These are phyloP conservation scores for Albizia julibrissin DNA, from an alignment of 306 rosid species.

Conservation along the genomic window DNA sequence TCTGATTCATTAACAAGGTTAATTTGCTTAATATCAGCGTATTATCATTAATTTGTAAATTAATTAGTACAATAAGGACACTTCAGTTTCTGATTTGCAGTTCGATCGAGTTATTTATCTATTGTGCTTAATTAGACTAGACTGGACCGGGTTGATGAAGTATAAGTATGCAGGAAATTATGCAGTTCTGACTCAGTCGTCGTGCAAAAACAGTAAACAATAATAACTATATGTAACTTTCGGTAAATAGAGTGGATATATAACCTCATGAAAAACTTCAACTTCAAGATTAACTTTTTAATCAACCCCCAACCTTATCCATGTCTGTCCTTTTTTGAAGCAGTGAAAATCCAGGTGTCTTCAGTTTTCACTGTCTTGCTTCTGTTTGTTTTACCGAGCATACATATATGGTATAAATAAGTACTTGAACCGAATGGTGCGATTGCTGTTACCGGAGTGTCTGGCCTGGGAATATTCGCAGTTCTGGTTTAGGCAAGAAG, in stretches of 20 bases:
- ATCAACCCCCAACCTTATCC: not conserved
- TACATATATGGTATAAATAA: not conserved
- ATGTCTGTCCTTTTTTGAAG: not conserved
- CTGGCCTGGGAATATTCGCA: not conserved
- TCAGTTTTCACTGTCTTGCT: not conserved
- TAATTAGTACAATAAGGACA: not conserved
- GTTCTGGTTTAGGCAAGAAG: not conserved
- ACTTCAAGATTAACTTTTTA: not conserved
- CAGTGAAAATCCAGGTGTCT: not conserved
- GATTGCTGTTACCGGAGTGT: not conserved
- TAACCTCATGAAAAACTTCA: not conserved
- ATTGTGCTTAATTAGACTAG: not conserved
- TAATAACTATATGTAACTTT: not conserved
- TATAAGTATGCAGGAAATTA: not conserved
- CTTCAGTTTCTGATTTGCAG: not conserved
- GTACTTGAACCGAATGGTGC: not conserved
- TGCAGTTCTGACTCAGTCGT: not conserved
- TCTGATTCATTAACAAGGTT: slow-evolving; percentile 2
- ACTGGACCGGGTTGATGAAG: not conserved
- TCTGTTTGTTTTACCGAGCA: not conserved
- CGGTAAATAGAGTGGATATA: not conserved
- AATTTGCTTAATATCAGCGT: not conserved
- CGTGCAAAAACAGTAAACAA: not conserved
- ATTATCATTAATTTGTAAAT: not conserved
- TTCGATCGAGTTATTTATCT: not conserved